A percentile compares a stretch with the other conserved stretches of the same genome.
These are phyloP conservation scores for Pichia sp. DNA, from an alignment of 1,139 yeast species.

Conservation along the genomic window DNA sequence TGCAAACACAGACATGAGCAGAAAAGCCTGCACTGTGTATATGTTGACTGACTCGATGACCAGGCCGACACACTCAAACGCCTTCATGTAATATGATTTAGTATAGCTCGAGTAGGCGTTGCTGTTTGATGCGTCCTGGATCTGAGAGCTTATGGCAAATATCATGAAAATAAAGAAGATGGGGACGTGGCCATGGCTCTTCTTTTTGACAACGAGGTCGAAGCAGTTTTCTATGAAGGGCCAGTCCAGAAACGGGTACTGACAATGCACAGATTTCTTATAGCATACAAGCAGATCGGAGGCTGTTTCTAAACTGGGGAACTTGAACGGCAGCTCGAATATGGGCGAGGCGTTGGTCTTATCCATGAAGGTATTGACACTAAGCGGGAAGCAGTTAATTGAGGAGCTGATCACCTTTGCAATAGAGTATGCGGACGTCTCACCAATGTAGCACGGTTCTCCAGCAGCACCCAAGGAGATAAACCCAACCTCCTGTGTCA, in stretches of 20 bases:
- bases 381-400: conserved; percentile 17
- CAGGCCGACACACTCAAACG: conserved; percentile 37
- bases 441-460: conserved; percentile 30
- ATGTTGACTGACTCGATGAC: conserved; percentile 29
- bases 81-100: conserved; percentile 45
- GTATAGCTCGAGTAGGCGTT: conserved; percentile 37
- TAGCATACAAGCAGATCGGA: conserved; percentile 19
- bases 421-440: conserved; percentile 31
- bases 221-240: conserved; percentile 28
- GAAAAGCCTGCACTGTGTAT: conserved; percentile 31
- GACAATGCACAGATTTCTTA: conserved; percentile 29
- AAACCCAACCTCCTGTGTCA: conserved; percentile 30
- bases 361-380: conserved; percentile 4
- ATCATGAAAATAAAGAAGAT: conserved; percentile 45
- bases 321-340: conserved; percentile 23
- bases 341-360: neutral
- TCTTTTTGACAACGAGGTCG: conserved; percentile 23
- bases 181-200: conserved; percentile 25
- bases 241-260: conserved; percentile 34
- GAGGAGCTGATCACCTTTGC: conserved; percentile 29
- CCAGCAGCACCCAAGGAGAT: conserved; percentile 30
- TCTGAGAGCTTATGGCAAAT: conserved; percentile 50
- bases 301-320: conserved; percentile 37
- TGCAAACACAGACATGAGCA: conserved; percentile 31
- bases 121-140: conserved; percentile 40